A percentile compares a stretch with the other conserved stretches of the same genome.
Evolutionary conservation across 305 asterid genomes (phyloP).

Genomic region (Fraxinus paxiana): DNA sequence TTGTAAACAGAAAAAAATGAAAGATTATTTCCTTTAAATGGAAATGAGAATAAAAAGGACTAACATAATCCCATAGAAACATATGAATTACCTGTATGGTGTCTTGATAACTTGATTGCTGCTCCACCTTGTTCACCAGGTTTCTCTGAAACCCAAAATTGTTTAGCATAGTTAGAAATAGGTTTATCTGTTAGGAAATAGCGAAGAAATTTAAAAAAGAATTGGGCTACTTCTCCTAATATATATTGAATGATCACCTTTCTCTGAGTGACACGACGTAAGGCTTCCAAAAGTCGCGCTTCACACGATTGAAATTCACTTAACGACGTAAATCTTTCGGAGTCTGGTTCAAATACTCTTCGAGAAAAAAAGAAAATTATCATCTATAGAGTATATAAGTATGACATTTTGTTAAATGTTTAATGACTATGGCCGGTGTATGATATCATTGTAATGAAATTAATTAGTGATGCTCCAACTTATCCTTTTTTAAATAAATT

Average conservation of each 20-base stretch:
- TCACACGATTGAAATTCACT: constrained; percentile 46
- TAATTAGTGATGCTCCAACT: neutral
- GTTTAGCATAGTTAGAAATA: neutral
- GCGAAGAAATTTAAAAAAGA: neutral
- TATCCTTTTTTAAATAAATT: too few relatives aligned
- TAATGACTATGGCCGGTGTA: neutral
- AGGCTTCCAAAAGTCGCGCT: constrained; percentile 42
- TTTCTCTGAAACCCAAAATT: constrained; percentile 25
- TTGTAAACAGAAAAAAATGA: neutral
- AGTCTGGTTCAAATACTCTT: constrained; percentile 63
- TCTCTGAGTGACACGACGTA: constrained; percentile 52
- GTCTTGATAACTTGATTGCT: constrained; percentile 55
- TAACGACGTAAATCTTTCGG: constrained; percentile 36
- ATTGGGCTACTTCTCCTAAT: neutral
- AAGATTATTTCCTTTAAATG: neutral
- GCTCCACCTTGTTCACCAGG: constrained; percentile 38
- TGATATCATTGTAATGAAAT: neutral
- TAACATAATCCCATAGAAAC: neutral
- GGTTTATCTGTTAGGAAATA: neutral
- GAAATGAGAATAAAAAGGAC: neutral
- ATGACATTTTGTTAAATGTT: neutral
- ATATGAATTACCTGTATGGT: constrained; percentile 42
- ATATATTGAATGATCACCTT: constrained; percentile 33
- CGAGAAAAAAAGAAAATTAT: neutral
- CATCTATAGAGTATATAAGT: neutral